A percentile compares a stretch with the other conserved stretches of the same genome.
phyloP scores from a whole-genome alignment of 2,329 filamentous ascomycete species.

The Bipolaris gigantea region DNA sequence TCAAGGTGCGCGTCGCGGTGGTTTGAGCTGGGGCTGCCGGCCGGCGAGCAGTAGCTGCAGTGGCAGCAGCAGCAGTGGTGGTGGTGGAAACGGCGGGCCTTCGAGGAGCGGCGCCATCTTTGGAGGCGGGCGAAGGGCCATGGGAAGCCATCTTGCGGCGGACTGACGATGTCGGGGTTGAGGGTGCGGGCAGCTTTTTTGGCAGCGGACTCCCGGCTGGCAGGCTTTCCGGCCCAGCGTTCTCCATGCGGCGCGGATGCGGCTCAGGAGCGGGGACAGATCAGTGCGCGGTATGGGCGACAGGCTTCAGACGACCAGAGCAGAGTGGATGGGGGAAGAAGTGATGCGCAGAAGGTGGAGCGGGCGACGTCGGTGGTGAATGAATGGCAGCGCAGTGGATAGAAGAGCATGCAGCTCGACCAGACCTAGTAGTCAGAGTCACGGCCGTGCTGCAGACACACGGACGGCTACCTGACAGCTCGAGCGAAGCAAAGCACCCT shows the following conservation, averaged over 20 bases:
- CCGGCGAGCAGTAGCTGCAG: constrained; percentile 26
- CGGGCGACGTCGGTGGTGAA: neutral
- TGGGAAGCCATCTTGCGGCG: constrained; percentile 41
- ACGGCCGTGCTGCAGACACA: constrained; percentile 1
- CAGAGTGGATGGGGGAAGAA: neutral
- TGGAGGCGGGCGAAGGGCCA: constrained; percentile 29
- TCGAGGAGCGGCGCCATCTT: constrained; percentile 35
- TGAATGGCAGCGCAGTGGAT: neutral
- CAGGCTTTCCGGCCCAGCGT: constrained; percentile 9
- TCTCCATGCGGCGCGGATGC: constrained; percentile 8
- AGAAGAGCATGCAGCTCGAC: neutral
- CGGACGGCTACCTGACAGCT: neutral
- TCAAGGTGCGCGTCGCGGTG: constrained; percentile 24
- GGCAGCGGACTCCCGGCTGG: constrained; percentile 12
- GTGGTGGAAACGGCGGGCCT: constrained; percentile 25
- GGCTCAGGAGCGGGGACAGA: constrained; percentile 7
- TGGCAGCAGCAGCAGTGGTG: constrained; percentile 9
- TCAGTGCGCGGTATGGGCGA: neutral
- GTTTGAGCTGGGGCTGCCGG: constrained; percentile 24
- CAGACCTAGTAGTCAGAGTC: neutral
- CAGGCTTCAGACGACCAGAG: too few relatives aligned
- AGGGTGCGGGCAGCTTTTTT: constrained; percentile 26
- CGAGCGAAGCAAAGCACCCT: too few relatives aligned
- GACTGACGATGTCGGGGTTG: constrained; percentile 33
- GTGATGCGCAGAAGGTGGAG: neutral